Conservation (phyloP, 116 monocot species). For the Posidonia oceanica region DNA sequence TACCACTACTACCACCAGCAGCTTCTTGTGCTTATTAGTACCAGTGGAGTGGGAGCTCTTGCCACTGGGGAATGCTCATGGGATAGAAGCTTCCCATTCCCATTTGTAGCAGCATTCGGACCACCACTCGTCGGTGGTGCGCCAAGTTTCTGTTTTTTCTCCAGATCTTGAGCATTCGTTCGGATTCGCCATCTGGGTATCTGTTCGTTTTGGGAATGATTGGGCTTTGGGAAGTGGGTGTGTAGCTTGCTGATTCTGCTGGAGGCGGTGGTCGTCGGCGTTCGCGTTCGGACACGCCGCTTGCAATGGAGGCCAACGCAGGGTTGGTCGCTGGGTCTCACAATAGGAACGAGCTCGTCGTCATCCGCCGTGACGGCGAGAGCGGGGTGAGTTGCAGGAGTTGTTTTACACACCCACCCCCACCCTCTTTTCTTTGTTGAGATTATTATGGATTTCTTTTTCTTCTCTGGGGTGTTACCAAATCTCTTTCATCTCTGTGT, state of each 20-base stretch:
- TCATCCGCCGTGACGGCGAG: conserved; percentile 72
- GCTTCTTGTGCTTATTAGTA: no score
- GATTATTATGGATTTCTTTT: neutral
- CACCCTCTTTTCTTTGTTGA: neutral
- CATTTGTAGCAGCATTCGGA: no score
- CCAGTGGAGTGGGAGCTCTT: no score
- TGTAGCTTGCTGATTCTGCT: neutral
- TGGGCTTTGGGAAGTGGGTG: neutral
- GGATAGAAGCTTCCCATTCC: no score
- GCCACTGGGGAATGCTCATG: no score
- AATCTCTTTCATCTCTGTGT: neutral
- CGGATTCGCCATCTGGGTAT: neutral
- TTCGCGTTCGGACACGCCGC: neutral
- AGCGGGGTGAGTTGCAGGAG: neutral
- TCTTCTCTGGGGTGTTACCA: neutral
- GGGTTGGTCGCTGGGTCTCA: conserved; percentile 91
- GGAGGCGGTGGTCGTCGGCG: no score
- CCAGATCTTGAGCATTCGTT: neutral
- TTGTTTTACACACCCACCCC: no score
- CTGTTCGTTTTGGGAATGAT: neutral
- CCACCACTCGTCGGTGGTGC: no score
- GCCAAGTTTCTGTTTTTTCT: no score
- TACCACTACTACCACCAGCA: no score
- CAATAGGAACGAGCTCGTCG: conserved; percentile 85
- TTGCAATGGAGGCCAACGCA: conserved; percentile 60